phyloP scores from a whole-genome alignment of 257 asterid species.

The Knoxia roxburghii region DNA sequence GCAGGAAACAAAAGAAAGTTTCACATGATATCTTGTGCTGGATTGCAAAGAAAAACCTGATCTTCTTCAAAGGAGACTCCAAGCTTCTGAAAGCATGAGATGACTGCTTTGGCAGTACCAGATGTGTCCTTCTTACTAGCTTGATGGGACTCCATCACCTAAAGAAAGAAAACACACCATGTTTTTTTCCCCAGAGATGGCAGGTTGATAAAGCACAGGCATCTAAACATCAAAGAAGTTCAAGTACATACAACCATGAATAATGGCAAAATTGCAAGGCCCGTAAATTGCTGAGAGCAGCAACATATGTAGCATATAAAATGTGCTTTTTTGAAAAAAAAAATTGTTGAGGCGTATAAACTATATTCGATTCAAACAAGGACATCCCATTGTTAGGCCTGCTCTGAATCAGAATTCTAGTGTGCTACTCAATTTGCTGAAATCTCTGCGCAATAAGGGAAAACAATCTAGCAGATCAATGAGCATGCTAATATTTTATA shows the following conservation, averaged over 20 bases:
- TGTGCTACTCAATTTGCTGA: neutral
- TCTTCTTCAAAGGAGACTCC: constrained; percentile 72
- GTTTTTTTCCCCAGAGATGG: neutral
- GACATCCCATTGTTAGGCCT: neutral
- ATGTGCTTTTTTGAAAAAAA: too few species aligned
- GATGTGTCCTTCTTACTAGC: constrained; percentile 83
- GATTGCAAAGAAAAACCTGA: constrained; percentile 34
- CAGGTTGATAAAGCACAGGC: neutral
- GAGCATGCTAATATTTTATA: neutral
- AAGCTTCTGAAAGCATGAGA: constrained; percentile 84
- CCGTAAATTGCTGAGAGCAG: neutral
- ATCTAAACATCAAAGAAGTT: neutral
- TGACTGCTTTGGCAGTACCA: constrained; percentile 95
- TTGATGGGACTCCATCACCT: constrained; percentile 99
- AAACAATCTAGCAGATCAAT: neutral
- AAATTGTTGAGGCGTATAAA: too few species aligned
- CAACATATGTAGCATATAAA: neutral
- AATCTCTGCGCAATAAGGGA: neutral
- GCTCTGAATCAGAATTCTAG: neutral
- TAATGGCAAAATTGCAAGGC: neutral
- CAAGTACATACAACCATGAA: neutral
- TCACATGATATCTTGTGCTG: neutral
- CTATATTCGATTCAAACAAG: neutral
- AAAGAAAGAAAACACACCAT: neutral
- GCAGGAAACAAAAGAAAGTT: neutral